Evolutionary conservation across 345 rosid genomes (phyloP).

Genomic region (Lepidium sativum): DNA sequence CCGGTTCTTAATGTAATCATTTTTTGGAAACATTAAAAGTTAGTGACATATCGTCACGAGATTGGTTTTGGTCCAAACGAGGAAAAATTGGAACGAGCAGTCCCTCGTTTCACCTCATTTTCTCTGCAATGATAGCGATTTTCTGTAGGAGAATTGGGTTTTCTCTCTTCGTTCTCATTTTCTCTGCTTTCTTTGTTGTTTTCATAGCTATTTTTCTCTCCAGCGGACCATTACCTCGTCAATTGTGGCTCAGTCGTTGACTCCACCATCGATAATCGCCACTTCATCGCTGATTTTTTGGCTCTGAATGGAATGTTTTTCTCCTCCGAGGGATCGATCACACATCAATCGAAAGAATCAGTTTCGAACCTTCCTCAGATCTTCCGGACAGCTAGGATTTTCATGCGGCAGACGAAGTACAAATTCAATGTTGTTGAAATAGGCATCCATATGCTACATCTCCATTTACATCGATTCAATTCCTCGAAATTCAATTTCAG

Average conservation of each 20-base stretch:
- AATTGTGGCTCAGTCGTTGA: constrained; percentile 56
- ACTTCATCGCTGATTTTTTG: constrained; percentile 41
- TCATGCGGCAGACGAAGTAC: constrained; percentile 50
- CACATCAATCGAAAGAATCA: constrained; percentile 23
- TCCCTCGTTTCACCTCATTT: not conserved
- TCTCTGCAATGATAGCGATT: constrained; percentile 20
- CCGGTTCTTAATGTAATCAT: too few species aligned
- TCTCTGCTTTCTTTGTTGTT: constrained; percentile 4
- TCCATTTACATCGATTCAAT: constrained; percentile 47
- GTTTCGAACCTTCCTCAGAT: constrained; percentile 29
- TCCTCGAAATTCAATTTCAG: constrained; percentile 34
- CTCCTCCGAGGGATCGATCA: constrained; percentile 27
- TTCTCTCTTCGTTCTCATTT: constrained; percentile 15
- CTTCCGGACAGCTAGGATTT: constrained; percentile 57
- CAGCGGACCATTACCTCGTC: constrained; percentile 47
- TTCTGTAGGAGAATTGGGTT: not conserved
- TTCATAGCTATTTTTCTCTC: constrained; percentile 30
- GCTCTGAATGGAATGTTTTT: constrained; percentile 22
- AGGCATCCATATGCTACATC: constrained; percentile 62
- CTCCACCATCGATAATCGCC: constrained; percentile 47
- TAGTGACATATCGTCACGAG: too few species aligned
- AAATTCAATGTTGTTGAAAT: constrained; percentile 44
- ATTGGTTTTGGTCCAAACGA: too few species aligned
- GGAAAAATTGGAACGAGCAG: too few species aligned
- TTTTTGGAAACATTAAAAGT: too few species aligned